A percentile compares a stretch with the other conserved stretches of the same genome.
These are phyloP conservation scores for Wickerhamomyces bovis DNA, from an alignment of 805 yeast genomes.

Conservation along the genomic window DNA sequence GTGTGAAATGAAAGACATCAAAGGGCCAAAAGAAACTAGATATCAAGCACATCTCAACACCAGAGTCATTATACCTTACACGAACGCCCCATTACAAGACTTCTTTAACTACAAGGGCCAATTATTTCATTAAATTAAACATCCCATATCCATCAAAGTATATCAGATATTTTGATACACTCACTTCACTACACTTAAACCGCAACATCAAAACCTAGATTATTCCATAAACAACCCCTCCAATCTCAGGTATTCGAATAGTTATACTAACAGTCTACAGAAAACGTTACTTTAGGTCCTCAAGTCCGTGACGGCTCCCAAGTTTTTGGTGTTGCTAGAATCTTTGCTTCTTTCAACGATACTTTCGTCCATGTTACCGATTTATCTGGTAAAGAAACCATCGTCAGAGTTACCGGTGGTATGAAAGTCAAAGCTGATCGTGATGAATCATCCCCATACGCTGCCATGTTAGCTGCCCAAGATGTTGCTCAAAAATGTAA, in stretches of 20 bases:
- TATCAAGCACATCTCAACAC: too few species aligned
- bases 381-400: slow-evolving; percentile 99
- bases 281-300: slow-evolving; percentile 66
- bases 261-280: slow-evolving; percentile 27
- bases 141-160: too few species aligned
- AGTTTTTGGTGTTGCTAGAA: slow-evolving; percentile 99
- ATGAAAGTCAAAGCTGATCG: slow-evolving; percentile 99
- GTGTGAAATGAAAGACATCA: too few species aligned
- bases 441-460: slow-evolving; percentile 99
- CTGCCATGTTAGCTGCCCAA: slow-evolving; percentile 99
- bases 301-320: slow-evolving; percentile 96
- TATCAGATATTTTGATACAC: too few species aligned
- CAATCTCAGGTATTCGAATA: background rate
- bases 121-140: too few species aligned
- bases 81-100: too few species aligned
- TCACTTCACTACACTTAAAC: background rate
- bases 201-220: background rate
- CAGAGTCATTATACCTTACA: too few species aligned
- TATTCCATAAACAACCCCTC: background rate
- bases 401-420: slow-evolving; percentile 99
- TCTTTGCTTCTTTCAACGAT: slow-evolving; percentile 99
- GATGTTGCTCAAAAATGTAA: slow-evolving; percentile 98
- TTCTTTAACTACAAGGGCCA: too few species aligned
- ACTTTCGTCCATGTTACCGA: slow-evolving; percentile 99
- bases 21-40: too few species aligned